A percentile compares a stretch with the other conserved stretches of the same genome.
These are phyloP conservation scores for Haplosporangium gracile DNA, from an alignment of 192 early-diverging fungal species.

Conservation along the genomic window DNA sequence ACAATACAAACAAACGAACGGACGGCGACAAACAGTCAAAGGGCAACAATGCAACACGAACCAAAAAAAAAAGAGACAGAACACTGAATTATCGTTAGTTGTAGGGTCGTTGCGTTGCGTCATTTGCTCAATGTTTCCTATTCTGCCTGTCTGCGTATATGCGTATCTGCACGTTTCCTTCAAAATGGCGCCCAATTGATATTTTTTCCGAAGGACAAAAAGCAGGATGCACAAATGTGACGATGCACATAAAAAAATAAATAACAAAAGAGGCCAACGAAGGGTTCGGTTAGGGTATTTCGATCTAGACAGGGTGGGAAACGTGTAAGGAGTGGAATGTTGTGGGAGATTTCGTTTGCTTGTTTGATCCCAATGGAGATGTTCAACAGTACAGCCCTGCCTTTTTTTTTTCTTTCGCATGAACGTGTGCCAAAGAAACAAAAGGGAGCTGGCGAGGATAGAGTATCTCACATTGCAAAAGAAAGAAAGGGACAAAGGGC, in stretches of 20 bases:
- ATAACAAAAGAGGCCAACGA: neutral
- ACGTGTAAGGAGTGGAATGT: neutral
- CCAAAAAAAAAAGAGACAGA: no score
- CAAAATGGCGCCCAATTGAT: neutral
- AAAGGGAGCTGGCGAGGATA: neutral
- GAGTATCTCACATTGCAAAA: neutral
- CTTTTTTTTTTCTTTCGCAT: neutral
- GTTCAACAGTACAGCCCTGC: neutral
- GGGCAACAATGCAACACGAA: no score
- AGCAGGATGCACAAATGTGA: neutral
- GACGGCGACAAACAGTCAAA: neutral
- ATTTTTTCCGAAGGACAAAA: neutral
- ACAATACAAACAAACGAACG: neutral
- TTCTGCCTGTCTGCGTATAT: neutral
- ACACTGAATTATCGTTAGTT: no score
- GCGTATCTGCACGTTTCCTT: neutral
- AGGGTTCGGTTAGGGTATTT: neutral
- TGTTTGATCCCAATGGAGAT: neutral
- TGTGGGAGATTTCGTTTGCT: neutral
- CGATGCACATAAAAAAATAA: neutral
- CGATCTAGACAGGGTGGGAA: neutral
- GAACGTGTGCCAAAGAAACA: no score
- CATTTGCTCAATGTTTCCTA: neutral
- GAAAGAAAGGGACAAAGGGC: neutral
- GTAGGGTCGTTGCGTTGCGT: neutral